Base-by-base conservation (phyloP, 495 filamentous ascomycete species). In the Penicillium ucsense region DNA sequence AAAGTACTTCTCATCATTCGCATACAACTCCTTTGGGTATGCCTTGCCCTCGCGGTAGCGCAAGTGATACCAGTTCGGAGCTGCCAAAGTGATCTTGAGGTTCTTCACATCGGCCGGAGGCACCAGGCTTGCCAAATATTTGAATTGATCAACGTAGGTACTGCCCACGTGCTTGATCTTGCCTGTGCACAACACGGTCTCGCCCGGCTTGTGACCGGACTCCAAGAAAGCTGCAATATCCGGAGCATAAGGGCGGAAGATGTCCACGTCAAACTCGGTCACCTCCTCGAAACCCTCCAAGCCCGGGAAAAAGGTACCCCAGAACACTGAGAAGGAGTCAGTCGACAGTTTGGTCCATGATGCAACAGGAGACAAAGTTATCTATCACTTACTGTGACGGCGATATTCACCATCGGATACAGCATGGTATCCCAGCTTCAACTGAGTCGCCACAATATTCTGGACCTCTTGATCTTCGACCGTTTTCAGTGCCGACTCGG, bases 331-430 rank as follows among this genome's bases (percentile, higher is more conserved):
- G 27, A 28, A 29, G 57, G 6, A 51, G 42, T 32, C 34, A 8
- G 5, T 9, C 20, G 32, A 29, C 9, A 5, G 4, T 29, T 8
- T 5, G 10, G 8, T 30, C 3, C 20, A 12, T 6, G 31, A 35
- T 43, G 30, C 1, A 20, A 20, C 7, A 37, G 32, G 8, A 32
- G 12, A 36, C 11, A 31, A 10, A 33, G n/a, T 28, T 7, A 37
- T 4, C 4, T n/a, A 38, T 36, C 6, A 10, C 70, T 61, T 66
- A 77, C 72, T 77, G 52, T 82, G 81, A 49, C 82, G 73, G 63
- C 79, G 76, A 66, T 81, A 90, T 61, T 94, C 88, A 54, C 88
- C 85, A 65, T 86, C 83, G 8, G 80, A 82, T 39, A 89, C 71
- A 27, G 78, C 79, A 49, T 77, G 73, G 58, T 85, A 80, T 39